Percentiles rank a stretch among this genome's conserved stretches.
These are phyloP conservation scores for Suillus bovinus DNA, from an alignment of 768 basidiomycete species.

Conservation along the genomic window DNA sequence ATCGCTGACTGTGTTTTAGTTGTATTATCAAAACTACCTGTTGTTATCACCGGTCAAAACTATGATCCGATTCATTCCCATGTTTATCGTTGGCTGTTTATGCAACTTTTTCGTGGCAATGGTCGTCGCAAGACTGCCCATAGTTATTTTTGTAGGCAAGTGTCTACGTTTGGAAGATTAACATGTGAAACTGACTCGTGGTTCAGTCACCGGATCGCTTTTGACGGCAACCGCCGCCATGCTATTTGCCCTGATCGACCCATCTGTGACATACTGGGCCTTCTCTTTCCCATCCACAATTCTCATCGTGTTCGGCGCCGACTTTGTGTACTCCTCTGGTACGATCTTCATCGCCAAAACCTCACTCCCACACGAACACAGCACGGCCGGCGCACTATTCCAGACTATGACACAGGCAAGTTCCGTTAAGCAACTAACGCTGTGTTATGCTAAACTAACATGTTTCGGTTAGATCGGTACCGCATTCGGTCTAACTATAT, in stretches of 20 bases:
- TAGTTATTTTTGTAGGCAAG: constrained; percentile 58
- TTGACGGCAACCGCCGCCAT: constrained; percentile 59
- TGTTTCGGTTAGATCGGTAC: constrained; percentile 56
- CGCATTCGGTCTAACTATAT: constrained; percentile 67
- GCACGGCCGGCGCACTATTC: constrained; percentile 71
- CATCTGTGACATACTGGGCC: constrained; percentile 66
- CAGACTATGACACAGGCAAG: constrained; percentile 74
- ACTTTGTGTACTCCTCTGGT: constrained; percentile 73
- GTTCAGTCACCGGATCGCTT: constrained; percentile 51
- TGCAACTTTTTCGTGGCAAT: constrained; percentile 69
- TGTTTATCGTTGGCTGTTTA: constrained; percentile 63
- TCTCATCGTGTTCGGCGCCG: constrained; percentile 69
- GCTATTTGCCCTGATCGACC: constrained; percentile 67
- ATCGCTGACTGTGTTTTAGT: constrained; percentile 31
- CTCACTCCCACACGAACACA: constrained; percentile 67
- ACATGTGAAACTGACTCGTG: constrained; percentile 6
- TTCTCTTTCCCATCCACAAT: constrained; percentile 70
- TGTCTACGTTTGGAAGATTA: no score
- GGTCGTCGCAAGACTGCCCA: constrained; percentile 52
- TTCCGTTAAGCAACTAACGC: not conserved
- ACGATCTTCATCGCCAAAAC: constrained; percentile 75
- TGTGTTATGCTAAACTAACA: not conserved
- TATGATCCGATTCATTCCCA: constrained; percentile 69
- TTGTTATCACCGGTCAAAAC: constrained; percentile 58
- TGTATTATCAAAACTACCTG: constrained; percentile 72